Base-by-base conservation (phyloP, 192 early-diverging fungal species). In the Pilobolus umbonatus region DNA sequence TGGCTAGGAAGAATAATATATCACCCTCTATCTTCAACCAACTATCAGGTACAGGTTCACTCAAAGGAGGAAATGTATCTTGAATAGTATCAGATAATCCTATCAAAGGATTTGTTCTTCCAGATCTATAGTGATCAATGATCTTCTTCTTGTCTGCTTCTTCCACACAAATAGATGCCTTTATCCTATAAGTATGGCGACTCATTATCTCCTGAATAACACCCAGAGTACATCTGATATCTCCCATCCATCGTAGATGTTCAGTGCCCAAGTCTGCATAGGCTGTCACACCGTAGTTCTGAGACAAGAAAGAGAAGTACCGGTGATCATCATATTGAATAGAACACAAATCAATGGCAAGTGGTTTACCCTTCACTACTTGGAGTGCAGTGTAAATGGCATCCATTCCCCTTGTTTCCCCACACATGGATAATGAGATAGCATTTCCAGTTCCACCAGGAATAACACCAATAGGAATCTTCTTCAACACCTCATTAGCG, bases 381-480 rank as follows among this genome's bases (percentile, higher is more conserved):
- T 64, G 63, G 6, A 77, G 55, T 21, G 72, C 62, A 39, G 75
- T 55, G 30, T 61, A 51, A 21, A 49, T 17, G 15, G 69, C 38
- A 34, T 68, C 67, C 19, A 60, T 57, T 12, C 81, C 79, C 54
- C 57, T 26, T 28, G 65, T 61, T 19, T 80, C 73, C n/a, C 81
- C 81, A 17, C 74, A 39, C 11, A 83, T 32, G 22, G 70, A 75
- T 55, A 75, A 66, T 21, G 68, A 75, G 40, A 83, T 46, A 0
- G 76, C 79, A 52, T 83, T 83, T 15, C 81, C 81, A 24, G 74
- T 79, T 68, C 81, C 81, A 57, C 75, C 72, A 39, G 81, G 81
- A 69, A 90, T 81, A 11, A 80, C 63, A 0, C 88, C 85, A 4
- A 92, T 22, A 0, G 87, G 83, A 4, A 88, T 50, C 17, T 71